phyloP scores from a whole-genome alignment of 495 filamentous ascomycete species.

The Polyplosphaeria fusca region DNA sequence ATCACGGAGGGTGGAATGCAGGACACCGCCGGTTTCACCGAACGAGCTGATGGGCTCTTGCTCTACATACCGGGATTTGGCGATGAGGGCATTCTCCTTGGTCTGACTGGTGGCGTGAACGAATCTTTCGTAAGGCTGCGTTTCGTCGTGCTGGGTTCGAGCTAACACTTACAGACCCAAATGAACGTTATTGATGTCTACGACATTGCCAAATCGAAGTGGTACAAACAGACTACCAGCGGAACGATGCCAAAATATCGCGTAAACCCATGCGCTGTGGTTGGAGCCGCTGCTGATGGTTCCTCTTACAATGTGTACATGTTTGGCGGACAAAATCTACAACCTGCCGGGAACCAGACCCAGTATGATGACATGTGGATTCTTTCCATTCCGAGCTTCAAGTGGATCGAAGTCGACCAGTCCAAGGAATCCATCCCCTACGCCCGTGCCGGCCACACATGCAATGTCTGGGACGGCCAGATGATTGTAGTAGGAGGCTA shows the following conservation, averaged over 20 bases:
- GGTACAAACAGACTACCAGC: conserved; percentile 71
- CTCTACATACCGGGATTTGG: conserved; percentile 73
- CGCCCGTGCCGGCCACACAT: conserved; percentile 66
- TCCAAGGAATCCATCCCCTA: conserved; percentile 52
- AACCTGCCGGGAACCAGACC: conserved; percentile 55
- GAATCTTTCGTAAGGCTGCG: conserved; percentile 51
- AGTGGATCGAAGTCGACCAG: conserved; percentile 64
- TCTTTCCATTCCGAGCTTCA: conserved; percentile 68
- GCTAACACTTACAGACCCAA: conserved; percentile 46
- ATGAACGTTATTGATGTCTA: conserved; percentile 73
- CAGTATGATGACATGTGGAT: conserved; percentile 78
- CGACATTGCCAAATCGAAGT: conserved; percentile 70
- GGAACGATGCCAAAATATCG: conserved; percentile 61
- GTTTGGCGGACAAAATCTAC: conserved; percentile 70
- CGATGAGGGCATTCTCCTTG: conserved; percentile 63
- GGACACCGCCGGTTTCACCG: conserved; percentile 59
- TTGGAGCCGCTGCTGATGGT: conserved; percentile 62
- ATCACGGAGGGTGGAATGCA: conserved; percentile 68
- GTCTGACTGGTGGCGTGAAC: conserved; percentile 64
- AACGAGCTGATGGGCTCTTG: conserved; percentile 67
- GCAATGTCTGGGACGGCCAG: conserved; percentile 65
- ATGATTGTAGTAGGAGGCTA: conserved; percentile 73
- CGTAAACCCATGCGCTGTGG: conserved; percentile 71
- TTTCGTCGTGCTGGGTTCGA: background rate
- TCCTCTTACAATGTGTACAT: conserved; percentile 71